Evolutionary conservation across 2,329 filamentous ascomycete genomes (phyloP).

Genomic region (Dendryphion nanum): DNA sequence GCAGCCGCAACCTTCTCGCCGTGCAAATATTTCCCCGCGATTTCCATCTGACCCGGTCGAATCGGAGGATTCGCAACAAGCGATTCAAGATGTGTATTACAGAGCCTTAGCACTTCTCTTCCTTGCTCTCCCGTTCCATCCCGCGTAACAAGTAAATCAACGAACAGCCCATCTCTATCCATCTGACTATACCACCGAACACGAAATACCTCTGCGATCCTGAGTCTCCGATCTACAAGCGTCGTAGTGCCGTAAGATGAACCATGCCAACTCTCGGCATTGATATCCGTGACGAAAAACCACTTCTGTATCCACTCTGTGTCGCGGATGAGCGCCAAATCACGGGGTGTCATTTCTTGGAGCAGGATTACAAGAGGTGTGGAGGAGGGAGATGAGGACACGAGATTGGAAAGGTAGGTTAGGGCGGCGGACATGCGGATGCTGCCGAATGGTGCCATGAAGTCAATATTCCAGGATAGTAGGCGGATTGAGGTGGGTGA

Average conservation of each 20-base stretch:
- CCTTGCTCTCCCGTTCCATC: conserved; percentile 2
- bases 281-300: conserved; percentile 52
- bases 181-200: conserved; percentile 52
- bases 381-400: conserved; percentile 15
- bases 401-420: conserved; percentile 35
- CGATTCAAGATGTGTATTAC: conserved; percentile 60
- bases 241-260: conserved; percentile 54
- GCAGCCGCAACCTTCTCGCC: conserved; percentile 39
- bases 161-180: conserved; percentile 55
- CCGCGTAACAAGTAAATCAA: conserved; percentile 50
- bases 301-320: conserved; percentile 48
- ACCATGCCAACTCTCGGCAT: conserved; percentile 45
- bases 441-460: conserved; percentile 37
- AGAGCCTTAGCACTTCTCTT: conserved; percentile 51
- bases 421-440: conserved; percentile 45
- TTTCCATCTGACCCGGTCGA: conserved; percentile 49
- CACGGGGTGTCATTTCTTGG: conserved; percentile 50
- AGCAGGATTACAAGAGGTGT: conserved; percentile 48
- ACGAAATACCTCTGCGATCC: conserved; percentile 49
- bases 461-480: conserved; percentile 52
- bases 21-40: conserved; percentile 47
- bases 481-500: conserved; percentile 33
- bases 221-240: conserved; percentile 50
- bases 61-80: conserved; percentile 49
- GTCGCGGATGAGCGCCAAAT: conserved; percentile 46